Conservation (phyloP, 164 flowering plant genomes). For the Stephania cephalantha region DNA sequence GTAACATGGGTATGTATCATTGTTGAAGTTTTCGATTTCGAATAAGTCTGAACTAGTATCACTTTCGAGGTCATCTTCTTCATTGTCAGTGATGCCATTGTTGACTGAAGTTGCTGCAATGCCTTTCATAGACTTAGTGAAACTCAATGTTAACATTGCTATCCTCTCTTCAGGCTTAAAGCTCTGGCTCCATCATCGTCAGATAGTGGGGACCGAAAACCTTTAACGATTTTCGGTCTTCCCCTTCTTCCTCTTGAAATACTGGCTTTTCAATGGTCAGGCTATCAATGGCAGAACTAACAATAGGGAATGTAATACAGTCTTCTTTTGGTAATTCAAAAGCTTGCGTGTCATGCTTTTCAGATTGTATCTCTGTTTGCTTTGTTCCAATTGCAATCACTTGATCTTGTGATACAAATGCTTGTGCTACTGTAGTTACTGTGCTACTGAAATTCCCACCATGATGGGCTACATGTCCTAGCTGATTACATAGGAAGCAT, state of each 20-base stretch:
- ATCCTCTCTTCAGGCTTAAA: slow-evolving; percentile 28
- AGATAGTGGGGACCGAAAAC: slow-evolving; percentile 39
- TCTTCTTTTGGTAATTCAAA: slow-evolving; percentile 19
- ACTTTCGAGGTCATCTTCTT: slow-evolving; percentile 36
- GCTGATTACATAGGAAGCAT: no score
- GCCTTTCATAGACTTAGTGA: slow-evolving; percentile 21
- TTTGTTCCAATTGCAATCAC: slow-evolving; percentile 11
- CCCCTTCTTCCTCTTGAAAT: slow-evolving; percentile 16
- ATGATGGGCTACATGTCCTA: neutral
- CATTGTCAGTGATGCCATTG: neutral
- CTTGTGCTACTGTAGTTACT: slow-evolving; percentile 4
- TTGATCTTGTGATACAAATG: neutral
- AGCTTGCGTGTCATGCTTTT: slow-evolving; percentile 10
- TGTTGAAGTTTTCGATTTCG: slow-evolving; percentile 61
- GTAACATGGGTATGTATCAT: slow-evolving; percentile 31
- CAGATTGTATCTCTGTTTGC: slow-evolving; percentile 7
- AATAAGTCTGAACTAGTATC: slow-evolving; percentile 86
- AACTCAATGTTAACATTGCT: slow-evolving; percentile 34
- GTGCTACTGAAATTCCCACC: slow-evolving; percentile 8
- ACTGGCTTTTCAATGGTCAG: slow-evolving; percentile 8
- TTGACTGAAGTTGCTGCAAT: slow-evolving; percentile 10
- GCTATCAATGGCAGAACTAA: slow-evolving; percentile 16
- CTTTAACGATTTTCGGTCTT: slow-evolving; percentile 34
- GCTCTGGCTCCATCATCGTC: slow-evolving; percentile 27
- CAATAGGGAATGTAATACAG: slow-evolving; percentile 19